These are phyloP conservation scores for Sisymbrium altissimum DNA, from an alignment of 345 rosid genomes.

Conservation along the genomic window DNA sequence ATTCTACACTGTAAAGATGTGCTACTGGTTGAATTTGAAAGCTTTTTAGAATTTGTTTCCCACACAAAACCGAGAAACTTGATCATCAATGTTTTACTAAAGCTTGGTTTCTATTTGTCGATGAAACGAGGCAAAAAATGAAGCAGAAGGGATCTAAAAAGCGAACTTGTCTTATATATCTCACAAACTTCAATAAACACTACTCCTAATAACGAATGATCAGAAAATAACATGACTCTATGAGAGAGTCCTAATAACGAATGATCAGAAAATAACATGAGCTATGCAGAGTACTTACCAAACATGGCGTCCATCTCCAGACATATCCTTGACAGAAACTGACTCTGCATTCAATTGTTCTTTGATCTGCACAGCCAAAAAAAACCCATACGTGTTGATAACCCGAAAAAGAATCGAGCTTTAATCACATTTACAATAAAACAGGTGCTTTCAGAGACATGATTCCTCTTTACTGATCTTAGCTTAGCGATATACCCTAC, in stretches of 20 bases:
- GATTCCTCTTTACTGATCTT: not conserved
- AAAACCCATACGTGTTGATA: not conserved
- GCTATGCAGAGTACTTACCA: slow-evolving; percentile 41
- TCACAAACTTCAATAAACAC: not conserved
- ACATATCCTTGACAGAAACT: slow-evolving; percentile 75
- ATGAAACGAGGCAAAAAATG: not conserved
- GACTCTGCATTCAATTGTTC: slow-evolving; percentile 76
- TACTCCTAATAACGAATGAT: not conserved
- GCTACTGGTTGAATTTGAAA: not conserved
- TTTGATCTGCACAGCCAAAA: slow-evolving; percentile 53
- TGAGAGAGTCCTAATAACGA: too few relatives aligned
- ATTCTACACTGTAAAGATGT: not conserved
- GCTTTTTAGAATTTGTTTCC: not conserved
- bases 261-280: not conserved
- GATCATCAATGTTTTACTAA: not conserved
- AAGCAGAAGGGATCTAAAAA: not conserved
- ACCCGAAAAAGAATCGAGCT: not conserved
- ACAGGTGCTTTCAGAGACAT: not conserved
- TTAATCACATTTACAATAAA: not conserved
- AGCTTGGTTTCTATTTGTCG: not conserved
- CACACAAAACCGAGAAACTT: not conserved
- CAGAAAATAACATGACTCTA: not conserved
- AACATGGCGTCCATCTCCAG: slow-evolving; percentile 98
- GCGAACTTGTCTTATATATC: not conserved
- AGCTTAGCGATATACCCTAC: not conserved